Evolutionary conservation across 2,329 filamentous ascomycete species (phyloP).

Genomic region (Lomentospora prolificans): DNA sequence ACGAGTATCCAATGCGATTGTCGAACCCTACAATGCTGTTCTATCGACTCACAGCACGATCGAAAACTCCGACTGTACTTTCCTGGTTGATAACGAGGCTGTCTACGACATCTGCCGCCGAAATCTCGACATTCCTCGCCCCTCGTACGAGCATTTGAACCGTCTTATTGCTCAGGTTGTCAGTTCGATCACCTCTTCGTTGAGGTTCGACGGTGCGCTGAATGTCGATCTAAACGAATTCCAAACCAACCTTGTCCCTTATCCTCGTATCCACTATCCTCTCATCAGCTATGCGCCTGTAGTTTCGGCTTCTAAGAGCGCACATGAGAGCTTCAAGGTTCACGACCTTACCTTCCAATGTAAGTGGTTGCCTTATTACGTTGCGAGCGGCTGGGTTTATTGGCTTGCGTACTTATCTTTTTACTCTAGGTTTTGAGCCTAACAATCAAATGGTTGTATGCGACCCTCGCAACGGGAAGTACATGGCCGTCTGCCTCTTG

Average conservation of each 20-base stretch:
- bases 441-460: conserved; percentile 75
- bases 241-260: conserved; percentile 67
- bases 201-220: conserved; percentile 63
- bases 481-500: conserved; percentile 64
- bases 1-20: conserved; percentile 59
- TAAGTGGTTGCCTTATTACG: conserved; percentile 27
- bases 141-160: conserved; percentile 63
- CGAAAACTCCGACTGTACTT: conserved; percentile 71
- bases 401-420: background rate
- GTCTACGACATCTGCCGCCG: conserved; percentile 68
- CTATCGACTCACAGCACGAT: conserved; percentile 67
- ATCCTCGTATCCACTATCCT: conserved; percentile 65
- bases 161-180: conserved; percentile 65
- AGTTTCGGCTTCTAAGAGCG: conserved; percentile 63
- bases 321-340: conserved; percentile 82
- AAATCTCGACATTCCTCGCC: conserved; percentile 60
- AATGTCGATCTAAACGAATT: conserved; percentile 71
- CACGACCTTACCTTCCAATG: conserved; percentile 67
- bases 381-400: background rate
- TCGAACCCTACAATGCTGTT: conserved; percentile 67
- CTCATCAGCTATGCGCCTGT: conserved; percentile 65
- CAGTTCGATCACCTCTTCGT: conserved; percentile 63
- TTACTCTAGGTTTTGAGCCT: conserved; percentile 54
- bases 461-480: conserved; percentile 64
- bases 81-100: conserved; percentile 66